These are phyloP conservation scores for Friedmanniomyces simplex DNA, from an alignment of 495 filamentous ascomycete genomes.

Conservation along the genomic window DNA sequence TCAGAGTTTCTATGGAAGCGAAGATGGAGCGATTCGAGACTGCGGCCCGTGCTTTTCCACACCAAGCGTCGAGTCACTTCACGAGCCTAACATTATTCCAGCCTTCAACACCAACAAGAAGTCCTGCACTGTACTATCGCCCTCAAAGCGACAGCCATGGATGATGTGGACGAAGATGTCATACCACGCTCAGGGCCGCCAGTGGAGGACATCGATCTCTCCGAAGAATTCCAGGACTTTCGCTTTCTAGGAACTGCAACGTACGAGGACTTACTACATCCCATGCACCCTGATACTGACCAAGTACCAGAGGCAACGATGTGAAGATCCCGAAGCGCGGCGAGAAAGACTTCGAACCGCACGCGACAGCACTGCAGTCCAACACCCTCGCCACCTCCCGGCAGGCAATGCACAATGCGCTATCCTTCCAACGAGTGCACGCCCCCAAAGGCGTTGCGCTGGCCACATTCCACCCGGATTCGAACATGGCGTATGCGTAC, in stretches of 20 bases:
- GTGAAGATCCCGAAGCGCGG: constrained; percentile 60
- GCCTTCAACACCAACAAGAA: background rate
- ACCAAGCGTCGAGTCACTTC: background rate
- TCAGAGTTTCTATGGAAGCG: no score
- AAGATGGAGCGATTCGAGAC: no score
- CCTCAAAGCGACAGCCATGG: constrained; percentile 21
- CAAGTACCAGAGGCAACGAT: constrained; percentile 8
- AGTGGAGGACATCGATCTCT: constrained; percentile 49
- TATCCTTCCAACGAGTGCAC: constrained; percentile 61
- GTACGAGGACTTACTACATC: background rate
- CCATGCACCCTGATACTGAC: background rate
- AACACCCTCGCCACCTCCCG: constrained; percentile 66
- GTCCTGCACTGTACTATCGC: background rate
- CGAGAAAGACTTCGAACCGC: constrained; percentile 93
- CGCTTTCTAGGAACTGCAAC: constrained; percentile 45
- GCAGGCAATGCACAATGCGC: constrained; percentile 81
- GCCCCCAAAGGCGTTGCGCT: constrained; percentile 42
- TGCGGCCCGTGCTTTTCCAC: no score
- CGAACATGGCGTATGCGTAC: constrained; percentile 35
- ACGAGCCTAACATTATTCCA: background rate
- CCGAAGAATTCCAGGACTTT: constrained; percentile 84
- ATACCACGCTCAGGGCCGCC: constrained; percentile 10
- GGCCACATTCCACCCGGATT: constrained; percentile 46
- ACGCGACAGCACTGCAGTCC: constrained; percentile 73
- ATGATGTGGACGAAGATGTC: constrained; percentile 35